Conservation (phyloP, 345 rosid genomes). For the Gossypioides kirkii region DNA sequence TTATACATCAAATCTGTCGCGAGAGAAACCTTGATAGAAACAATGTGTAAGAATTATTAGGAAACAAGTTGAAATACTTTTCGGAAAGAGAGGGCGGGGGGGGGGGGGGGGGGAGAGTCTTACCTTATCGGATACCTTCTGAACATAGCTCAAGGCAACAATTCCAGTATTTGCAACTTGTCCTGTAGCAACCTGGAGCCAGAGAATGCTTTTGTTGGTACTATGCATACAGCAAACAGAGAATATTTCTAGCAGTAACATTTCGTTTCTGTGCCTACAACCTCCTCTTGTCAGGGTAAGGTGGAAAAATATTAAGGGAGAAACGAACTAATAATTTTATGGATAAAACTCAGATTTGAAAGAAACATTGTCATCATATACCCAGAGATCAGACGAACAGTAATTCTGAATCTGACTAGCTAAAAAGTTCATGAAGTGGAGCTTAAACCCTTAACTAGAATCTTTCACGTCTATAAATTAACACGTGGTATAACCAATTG, state of each 20-base stretch:
- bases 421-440: not conserved
- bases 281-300: not conserved
- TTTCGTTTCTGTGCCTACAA: not conserved
- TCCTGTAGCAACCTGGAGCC: conserved; percentile 73
- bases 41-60: not conserved
- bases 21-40: conserved; percentile 64
- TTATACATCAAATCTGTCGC: conserved; percentile 89
- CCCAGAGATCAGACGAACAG: not conserved
- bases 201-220: conserved; percentile 1
- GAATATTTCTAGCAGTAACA: not conserved
- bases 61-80: not conserved
- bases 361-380: not conserved
- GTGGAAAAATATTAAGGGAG: not conserved
- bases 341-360: not conserved
- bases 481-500: not conserved
- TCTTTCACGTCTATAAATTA: not conserved
- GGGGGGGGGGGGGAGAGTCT: not conserved
- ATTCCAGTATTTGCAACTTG: conserved; percentile 97
- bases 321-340: not conserved
- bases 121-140: conserved; percentile 97
- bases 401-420: not conserved
- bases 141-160: conserved; percentile 83
- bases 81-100: too few relatives aligned
- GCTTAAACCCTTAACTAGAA: not conserved
- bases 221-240: not conserved